Evolutionary conservation across 352 stramenopile genomes (phyloP), one percentile per base, ranked within the genome.

Genomic region (Phytophthora ramorum): DNA sequence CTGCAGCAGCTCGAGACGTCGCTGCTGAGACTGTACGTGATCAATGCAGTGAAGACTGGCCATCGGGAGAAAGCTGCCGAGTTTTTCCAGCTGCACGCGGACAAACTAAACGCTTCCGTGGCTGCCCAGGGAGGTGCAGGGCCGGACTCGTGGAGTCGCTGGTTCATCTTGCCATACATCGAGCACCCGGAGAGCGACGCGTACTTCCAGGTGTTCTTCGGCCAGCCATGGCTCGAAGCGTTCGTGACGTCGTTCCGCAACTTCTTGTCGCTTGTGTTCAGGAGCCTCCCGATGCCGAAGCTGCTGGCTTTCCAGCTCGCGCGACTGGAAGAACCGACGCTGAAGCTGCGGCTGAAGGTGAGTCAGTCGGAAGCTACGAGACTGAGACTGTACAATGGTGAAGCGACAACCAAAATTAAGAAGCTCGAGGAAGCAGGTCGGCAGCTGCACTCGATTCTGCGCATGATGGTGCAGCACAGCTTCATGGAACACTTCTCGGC

Each of bases 91-190:
- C 30, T 71, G 12, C 57, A 91, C 57, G 85, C 85, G 22, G 81
- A 91, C 59, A 84, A 90, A 22, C 44, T 92, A 43, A 85, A 91
- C 34, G 81, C 81, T 17, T 80, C 60, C 0, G 51, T 80, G 17
- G 54, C 69, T 28, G 65, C 20, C 20, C 59, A 66, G 20, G 64
- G 55, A 16, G 53, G 57, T 1, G 43, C 66, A 13, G 58, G 53
- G 2, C 26, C 26, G 4, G 81, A 92, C 38, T 85, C 81, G 37
- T 95, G 87, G 87, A 76, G 76, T 68, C 83, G 83, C 14, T 95
- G 87, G 87, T 95, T 95, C 69, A 90, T 92, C 32, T 64, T 93
- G 45, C 87, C 87, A 8, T 95, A 90, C 69, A 83, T 93, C 19
- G 78, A 89, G 17, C 71, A 81, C n/a, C 83, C 87, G 4, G 87